phyloP scores from a whole-genome alignment of 306 rosid genomes.

The Fagus crenata region DNA sequence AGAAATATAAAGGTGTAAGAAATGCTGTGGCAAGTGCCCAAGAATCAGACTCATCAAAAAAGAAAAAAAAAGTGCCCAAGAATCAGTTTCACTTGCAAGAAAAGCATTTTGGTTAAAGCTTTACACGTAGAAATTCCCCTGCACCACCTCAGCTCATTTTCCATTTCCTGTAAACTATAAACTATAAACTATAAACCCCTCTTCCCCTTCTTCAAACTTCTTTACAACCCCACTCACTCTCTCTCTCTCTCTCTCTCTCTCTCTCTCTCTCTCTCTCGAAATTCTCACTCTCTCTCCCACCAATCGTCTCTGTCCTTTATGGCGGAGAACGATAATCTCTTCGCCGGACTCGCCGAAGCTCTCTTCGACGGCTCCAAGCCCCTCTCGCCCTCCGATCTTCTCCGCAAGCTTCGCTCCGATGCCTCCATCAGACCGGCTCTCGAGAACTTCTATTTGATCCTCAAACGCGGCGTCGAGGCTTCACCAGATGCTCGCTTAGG shows the following conservation, averaged over 20 bases:
- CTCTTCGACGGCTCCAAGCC: slow-evolving; percentile 43
- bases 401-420: slow-evolving; percentile 57
- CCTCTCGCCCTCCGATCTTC: slow-evolving; percentile 52
- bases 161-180: no score
- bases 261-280: not conserved
- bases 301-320: slow-evolving; percentile 43
- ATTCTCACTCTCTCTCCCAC: slow-evolving; percentile 1
- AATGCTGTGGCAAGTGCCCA: no score
- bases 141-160: slow-evolving; percentile 13
- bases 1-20: no score
- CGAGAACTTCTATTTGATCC: slow-evolving; percentile 52
- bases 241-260: not conserved
- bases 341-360: slow-evolving; percentile 54
- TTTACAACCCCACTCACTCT: not conserved
- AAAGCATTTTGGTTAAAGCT: slow-evolving; percentile 4
- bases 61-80: not conserved
- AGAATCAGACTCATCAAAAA: not conserved
- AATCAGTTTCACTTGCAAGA: slow-evolving; percentile 20
- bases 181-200: not conserved
- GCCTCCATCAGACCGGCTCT: slow-evolving; percentile 63
- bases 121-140: not conserved
- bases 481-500: slow-evolving; percentile 42
- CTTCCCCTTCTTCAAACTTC: not conserved
- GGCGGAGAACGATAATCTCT: slow-evolving; percentile 55
- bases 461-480: slow-evolving; percentile 48